Base-by-base conservation (phyloP, 163 green algal species). In the Chlamydomonas reinhardtii region DNA sequence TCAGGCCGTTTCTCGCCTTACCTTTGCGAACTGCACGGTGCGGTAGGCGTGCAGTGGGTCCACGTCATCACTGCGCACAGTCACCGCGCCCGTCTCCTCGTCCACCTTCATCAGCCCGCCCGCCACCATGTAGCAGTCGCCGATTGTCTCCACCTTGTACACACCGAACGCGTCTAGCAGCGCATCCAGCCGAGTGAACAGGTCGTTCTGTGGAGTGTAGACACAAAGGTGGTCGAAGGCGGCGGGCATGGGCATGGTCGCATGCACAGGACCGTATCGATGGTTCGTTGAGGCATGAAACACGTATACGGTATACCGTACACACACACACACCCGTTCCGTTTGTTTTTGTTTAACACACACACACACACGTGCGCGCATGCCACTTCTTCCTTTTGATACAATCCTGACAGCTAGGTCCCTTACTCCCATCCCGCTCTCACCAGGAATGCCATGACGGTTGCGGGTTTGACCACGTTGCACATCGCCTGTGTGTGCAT, bases 141-240 rank as follows among this genome's bases (percentile, higher is more conserved):
- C 68, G 32, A 74, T 74, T 32, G 68, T 74, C 68, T 74, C 68
- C 32, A 74, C 34, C 32, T 74, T 74, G 68, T 74, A 74, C 68
- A 74, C 68, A 0, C 68, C 31, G 68, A 43, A 74, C 32, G 34
- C 68, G 8, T 74, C 68, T 9, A 74, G 32, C 32, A 74, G 27
- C 17, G 68, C 32, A 9, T 74, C 68, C 32, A 74, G 62, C 24
- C 62, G 62, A 2, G 62, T 70, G 62, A 32, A 70, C 24, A 70
- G 62, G 62, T 70, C 62, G 62, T 70, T 70, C 25, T 56, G 48
- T 5, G 39, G 39, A n/a, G n/a, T n/a, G n/a, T n/a, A n/a, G n/a
- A n/a, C n/a, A n/a, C n/a, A n/a, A n/a, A n/a, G n/a, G n/a, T n/a
- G n/a, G n/a, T n/a, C n/a, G n/a, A n/a, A n/a, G n/a, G n/a, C n/a